Conservation (phyloP, 2,329 filamentous ascomycete species). For the Hymenoscyphus albidus region DNA sequence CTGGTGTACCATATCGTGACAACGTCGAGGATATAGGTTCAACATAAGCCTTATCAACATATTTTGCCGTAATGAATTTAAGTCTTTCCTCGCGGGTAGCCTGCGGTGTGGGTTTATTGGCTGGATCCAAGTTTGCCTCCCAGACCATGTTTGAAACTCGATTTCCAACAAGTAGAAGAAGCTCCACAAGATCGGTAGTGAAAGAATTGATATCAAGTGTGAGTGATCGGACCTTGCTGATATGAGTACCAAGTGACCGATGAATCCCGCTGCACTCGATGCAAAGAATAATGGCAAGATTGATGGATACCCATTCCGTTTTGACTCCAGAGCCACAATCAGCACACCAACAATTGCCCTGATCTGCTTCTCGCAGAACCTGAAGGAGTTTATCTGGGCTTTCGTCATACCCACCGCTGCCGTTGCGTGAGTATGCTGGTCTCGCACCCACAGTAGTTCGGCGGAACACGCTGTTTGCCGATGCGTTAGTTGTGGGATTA, state of each 20-base stretch:
- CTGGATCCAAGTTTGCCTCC: constrained; percentile 78
- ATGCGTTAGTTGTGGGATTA: constrained; percentile 45
- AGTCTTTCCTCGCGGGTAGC: constrained; percentile 86
- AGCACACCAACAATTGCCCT: constrained; percentile 89
- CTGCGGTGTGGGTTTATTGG: constrained; percentile 66
- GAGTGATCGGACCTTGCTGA: constrained; percentile 92
- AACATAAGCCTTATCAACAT: constrained; percentile 79
- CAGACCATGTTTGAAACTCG: constrained; percentile 94
- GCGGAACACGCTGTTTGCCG: constrained; percentile 61
- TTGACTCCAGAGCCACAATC: constrained; percentile 90
- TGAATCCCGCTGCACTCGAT: constrained; percentile 98
- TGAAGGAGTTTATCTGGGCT: constrained; percentile 83
- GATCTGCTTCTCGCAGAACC: constrained; percentile 81
- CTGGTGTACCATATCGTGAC: constrained; percentile 71
- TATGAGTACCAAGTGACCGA: constrained; percentile 91
- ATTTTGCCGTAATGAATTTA: constrained; percentile 94
- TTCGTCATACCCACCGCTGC: constrained; percentile 72
- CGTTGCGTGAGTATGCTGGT: constrained; percentile 65
- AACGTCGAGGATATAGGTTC: constrained; percentile 71
- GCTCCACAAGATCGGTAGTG: constrained; percentile 92
- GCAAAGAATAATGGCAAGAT: constrained; percentile 91
- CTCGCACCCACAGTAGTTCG: constrained; percentile 89
- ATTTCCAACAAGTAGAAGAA: constrained; percentile 88
- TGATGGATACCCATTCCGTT: constrained; percentile 99
- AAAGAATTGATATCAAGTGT: constrained; percentile 96